phyloP scores from a whole-genome alignment of 2,329 filamentous ascomycete species.

The Beauveria caledonica region DNA sequence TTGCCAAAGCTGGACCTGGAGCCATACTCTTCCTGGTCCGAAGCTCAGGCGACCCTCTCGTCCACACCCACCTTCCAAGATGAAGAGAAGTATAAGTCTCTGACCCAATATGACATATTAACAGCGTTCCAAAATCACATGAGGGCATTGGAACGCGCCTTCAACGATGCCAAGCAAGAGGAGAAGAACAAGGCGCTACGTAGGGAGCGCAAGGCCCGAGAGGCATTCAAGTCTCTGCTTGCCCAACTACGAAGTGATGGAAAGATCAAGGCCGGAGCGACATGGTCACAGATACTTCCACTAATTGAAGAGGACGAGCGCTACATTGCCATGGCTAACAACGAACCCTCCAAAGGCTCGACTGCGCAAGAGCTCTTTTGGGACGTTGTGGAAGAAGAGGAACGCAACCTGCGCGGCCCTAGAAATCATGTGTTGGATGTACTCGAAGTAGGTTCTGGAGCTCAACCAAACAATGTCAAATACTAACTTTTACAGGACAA shows the following conservation, averaged over 20 bases:
- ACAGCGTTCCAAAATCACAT: conserved; percentile 93
- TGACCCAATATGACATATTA: conserved; percentile 84
- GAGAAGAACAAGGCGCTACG: conserved; percentile 75
- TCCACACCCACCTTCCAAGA: conserved; percentile 67
- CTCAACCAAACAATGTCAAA: conserved; percentile 9
- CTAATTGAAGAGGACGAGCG: conserved; percentile 72
- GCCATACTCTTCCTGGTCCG: conserved; percentile 89
- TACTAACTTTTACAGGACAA: conserved; percentile 58
- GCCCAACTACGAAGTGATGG: conserved; percentile 64
- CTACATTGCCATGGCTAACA: conserved; percentile 75
- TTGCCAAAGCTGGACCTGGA: conserved; percentile 76
- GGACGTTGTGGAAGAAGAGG: conserved; percentile 91
- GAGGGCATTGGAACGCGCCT: conserved; percentile 79
- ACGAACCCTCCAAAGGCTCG: conserved; percentile 74
- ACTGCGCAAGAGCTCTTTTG: conserved; percentile 89
- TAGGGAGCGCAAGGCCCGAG: conserved; percentile 77
- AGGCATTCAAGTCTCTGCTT: conserved; percentile 69
- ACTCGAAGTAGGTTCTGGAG: conserved; percentile 60
- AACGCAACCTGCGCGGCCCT: conserved; percentile 71
- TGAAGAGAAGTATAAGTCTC: conserved; percentile 76
- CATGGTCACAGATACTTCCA: conserved; percentile 77
- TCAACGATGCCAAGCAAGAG: conserved; percentile 85
- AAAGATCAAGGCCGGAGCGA: conserved; percentile 81
- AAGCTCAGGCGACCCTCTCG: conserved; percentile 76
- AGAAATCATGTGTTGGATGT: conserved; percentile 82